Base-by-base conservation (phyloP, 1,284 basidiomycete species). In the Ustilago curta region DNA sequence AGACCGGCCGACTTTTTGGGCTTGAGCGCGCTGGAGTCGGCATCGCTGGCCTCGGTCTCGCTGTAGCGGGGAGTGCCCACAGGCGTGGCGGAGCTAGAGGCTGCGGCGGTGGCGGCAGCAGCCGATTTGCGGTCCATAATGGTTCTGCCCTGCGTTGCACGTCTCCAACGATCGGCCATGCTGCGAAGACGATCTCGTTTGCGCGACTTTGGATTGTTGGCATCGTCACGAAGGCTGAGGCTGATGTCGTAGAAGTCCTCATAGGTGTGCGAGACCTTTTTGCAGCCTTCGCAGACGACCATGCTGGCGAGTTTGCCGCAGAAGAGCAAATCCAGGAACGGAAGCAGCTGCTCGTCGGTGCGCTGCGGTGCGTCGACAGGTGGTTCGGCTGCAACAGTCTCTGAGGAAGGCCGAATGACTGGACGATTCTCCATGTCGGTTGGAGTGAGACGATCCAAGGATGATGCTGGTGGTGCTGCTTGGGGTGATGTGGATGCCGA, bases 241-340 rank as follows among this genome's bases (percentile, higher is more conserved):
- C 92, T 93, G 76, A 97, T 90, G 85, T 97, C 95, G 84, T 92
- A 91, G 84, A 97, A 97, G 81, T 95, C 93, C 85, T 95, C 93
- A 81, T 93, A 92, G 12, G 93, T 95, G 76, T 93, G 91, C 4
- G 93, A 95, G 56, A 95, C 88, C 57, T 87, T 87, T 84, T 95
- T 94, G 89, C 95, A 97, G 60, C 91, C 90, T 81, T 95, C 93
- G 85, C 95, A 97, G 4, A 97, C 92, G 51, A 97, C 91, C 79
- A 96, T 91, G 86, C 91, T 92, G 4, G 93, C 91, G 44, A 97
- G 88, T 73, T 90, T 89, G 6, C 95, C 95, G 55, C 93, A 92
- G 80, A 97, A 97, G 58, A 97, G 88, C 87, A 92, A 91, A 84
- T 96, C 94, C 9, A 93, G 89, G 74, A 95, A 92, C 0, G 94